phyloP scores from a whole-genome alignment of 768 basidiomycete species.

The Suillus hirtellus region DNA sequence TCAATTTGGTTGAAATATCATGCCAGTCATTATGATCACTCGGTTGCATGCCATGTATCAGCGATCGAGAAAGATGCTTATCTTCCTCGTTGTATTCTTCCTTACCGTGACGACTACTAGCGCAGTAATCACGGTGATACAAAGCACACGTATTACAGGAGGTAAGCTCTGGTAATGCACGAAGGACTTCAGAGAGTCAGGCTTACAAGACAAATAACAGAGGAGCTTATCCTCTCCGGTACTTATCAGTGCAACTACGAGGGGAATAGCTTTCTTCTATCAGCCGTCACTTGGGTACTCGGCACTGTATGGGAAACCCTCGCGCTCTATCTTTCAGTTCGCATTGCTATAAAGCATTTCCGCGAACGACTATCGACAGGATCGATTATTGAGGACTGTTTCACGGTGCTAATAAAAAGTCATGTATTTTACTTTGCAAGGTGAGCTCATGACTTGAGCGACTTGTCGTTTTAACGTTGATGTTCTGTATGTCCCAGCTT shows the following conservation, averaged over 20 bases:
- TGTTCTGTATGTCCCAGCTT: background rate
- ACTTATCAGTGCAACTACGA: background rate
- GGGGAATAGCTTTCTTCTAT: background rate
- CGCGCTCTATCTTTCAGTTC: background rate
- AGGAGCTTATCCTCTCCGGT: background rate
- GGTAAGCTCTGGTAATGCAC: background rate
- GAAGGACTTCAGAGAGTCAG: background rate
- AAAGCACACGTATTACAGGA: background rate
- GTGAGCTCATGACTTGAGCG: background rate
- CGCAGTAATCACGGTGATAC: background rate
- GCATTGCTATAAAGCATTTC: background rate
- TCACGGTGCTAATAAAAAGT: background rate
- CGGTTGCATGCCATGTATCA: background rate
- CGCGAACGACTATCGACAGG: background rate
- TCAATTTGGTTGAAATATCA: background rate
- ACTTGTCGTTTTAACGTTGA: background rate
- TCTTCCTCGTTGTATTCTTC: background rate
- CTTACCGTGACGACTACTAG: background rate
- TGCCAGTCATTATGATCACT: background rate
- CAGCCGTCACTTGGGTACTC: background rate
- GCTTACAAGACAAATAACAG: background rate
- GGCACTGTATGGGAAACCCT: background rate
- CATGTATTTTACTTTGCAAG: background rate
- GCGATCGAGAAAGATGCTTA: background rate
- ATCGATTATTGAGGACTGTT: background rate